Evolutionary conservation across 305 asterid genomes (phyloP).

Genomic region (Andrographis paniculata): DNA sequence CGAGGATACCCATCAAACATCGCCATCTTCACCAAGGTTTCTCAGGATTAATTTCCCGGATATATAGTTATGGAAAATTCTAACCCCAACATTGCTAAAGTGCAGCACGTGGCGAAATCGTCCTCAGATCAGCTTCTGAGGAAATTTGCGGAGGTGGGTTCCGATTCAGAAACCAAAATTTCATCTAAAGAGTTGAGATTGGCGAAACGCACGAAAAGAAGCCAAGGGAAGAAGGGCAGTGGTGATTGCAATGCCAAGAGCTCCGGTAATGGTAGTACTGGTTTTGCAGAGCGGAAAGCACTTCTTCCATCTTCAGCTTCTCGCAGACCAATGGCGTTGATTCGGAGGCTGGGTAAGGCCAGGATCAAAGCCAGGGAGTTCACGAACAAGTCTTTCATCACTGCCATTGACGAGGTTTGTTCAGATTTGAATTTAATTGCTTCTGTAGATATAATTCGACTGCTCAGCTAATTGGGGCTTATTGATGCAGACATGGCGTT

Average conservation of each 20-base stretch:
- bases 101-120: slow-evolving; percentile 71
- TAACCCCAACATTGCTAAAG: slow-evolving; percentile 29
- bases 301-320: slow-evolving; percentile 49
- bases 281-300: slow-evolving; percentile 41
- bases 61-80: slow-evolving; percentile 27
- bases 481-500: slow-evolving; percentile 89
- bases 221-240: slow-evolving; percentile 9
- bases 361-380: slow-evolving; percentile 54
- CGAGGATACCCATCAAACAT: neutral
- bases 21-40: slow-evolving; percentile 1
- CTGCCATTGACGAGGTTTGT: slow-evolving; percentile 57
- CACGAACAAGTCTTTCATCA: slow-evolving; percentile 48
- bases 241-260: no score
- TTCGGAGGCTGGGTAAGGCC: no score
- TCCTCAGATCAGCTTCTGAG: slow-evolving; percentile 77
- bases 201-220: slow-evolving; percentile 42
- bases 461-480: no score
- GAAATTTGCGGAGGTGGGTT: slow-evolving; percentile 69
- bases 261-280: neutral
- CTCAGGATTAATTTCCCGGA: neutral
- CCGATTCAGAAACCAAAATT: slow-evolving; percentile 33
- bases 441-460: no score
- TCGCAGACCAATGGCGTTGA: slow-evolving; percentile 25
- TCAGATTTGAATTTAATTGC: no score
- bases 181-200: no score